These are phyloP conservation scores for Suillus americanus DNA, from an alignment of 768 basidiomycete genomes.

Conservation along the genomic window DNA sequence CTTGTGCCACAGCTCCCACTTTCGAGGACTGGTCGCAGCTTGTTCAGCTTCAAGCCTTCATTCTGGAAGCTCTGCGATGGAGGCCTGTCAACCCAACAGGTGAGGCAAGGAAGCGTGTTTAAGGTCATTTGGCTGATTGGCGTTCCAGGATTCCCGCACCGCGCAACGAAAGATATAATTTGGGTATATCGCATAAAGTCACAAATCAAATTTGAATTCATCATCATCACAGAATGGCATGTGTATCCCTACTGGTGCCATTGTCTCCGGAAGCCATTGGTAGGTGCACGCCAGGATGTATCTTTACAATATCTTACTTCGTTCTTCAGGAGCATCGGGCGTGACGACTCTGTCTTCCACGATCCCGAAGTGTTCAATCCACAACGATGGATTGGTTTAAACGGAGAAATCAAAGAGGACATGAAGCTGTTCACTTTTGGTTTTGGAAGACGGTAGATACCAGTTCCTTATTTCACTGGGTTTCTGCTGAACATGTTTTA, in stretches of 20 bases:
- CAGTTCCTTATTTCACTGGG: neutral
- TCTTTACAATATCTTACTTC: neutral
- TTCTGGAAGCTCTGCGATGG: conserved; percentile 40
- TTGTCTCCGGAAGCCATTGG: conserved; percentile 33
- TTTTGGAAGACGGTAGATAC: conserved; percentile 44
- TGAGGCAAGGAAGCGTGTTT: neutral
- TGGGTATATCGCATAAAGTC: conserved; percentile 17
- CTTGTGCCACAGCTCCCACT: conserved; percentile 31
- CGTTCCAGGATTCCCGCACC: conserved; percentile 21
- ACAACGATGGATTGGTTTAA: conserved; percentile 48
- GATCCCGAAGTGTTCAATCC: conserved; percentile 55
- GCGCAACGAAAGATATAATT: conserved; percentile 24
- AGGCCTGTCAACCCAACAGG: conserved; percentile 36
- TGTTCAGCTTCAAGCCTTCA: conserved; percentile 37
- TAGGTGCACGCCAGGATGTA: neutral
- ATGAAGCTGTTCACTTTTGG: conserved; percentile 48
- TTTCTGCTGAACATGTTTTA: neutral
- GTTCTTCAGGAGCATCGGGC: conserved; percentile 40
- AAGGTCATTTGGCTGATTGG: neutral
- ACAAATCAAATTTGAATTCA: neutral
- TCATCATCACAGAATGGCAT: conserved; percentile 29
- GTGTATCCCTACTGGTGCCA: conserved; percentile 34
- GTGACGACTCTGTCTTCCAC: conserved; percentile 49
- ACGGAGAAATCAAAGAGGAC: conserved; percentile 44
- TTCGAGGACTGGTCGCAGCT: conserved; percentile 35